Evolutionary conservation across 768 basidiomycete species (phyloP).

Genomic region (Dioszegia hungarica): DNA sequence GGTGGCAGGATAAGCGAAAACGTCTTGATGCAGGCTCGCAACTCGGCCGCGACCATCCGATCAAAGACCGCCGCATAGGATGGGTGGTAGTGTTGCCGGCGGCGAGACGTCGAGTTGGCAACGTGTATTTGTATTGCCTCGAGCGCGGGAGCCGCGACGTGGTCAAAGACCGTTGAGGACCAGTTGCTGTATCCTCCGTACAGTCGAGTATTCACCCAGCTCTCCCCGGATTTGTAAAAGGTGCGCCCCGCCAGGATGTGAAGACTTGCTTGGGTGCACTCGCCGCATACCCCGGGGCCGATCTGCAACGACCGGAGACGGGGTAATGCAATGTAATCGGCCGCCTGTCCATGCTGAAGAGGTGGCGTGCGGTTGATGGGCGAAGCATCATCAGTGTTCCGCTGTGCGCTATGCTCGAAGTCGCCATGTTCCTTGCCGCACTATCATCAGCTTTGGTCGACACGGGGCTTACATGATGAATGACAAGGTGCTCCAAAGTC

Average conservation of each 20-base stretch:
- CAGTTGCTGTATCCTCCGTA: not conserved
- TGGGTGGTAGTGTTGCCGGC: not conserved
- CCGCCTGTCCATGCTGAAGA: not conserved
- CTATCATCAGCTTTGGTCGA: not conserved
- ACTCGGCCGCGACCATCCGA: not conserved
- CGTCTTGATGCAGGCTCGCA: not conserved
- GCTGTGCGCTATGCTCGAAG: not conserved
- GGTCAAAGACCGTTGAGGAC: not conserved
- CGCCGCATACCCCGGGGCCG: constrained; percentile 9
- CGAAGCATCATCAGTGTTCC: not conserved
- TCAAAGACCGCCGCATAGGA: not conserved
- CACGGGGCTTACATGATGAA: constrained; percentile 3
- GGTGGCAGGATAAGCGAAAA: not conserved
- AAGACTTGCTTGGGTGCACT: not conserved
- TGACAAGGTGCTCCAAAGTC: constrained; percentile 3
- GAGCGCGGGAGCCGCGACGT: constrained; percentile 2
- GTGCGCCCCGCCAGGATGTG: not conserved
- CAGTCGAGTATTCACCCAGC: not conserved
- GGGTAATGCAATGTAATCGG: not conserved
- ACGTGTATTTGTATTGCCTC: not conserved
- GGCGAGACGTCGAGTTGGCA: not conserved
- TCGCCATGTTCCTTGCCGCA: not conserved
- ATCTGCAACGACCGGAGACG: constrained; percentile 4
- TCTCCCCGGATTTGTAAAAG: not conserved
- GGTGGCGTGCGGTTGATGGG: not conserved